phyloP scores from a whole-genome alignment of 208 protist genomes.

The Trypanosoma melophagium region DNA sequence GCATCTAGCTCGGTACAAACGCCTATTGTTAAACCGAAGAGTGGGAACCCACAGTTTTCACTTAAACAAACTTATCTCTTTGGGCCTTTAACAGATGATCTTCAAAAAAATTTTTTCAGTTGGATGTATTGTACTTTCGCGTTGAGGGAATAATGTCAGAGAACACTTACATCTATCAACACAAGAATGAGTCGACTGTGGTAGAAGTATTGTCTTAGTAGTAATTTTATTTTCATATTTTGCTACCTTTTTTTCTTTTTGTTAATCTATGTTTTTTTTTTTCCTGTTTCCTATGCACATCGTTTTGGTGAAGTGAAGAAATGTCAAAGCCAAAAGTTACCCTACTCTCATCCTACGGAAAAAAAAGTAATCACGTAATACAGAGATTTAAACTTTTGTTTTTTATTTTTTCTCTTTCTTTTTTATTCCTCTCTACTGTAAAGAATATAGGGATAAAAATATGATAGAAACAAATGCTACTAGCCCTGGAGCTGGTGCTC shows the following conservation, averaged over 20 bases:
- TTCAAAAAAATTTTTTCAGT: conserved; percentile 37
- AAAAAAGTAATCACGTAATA: conserved; percentile 8
- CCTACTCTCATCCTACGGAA: no score
- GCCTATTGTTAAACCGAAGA: conserved; percentile 31
- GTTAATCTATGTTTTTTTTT: no score
- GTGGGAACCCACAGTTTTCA: conserved; percentile 51
- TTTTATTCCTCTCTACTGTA: background rate
- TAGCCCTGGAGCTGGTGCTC: conserved; percentile 19
- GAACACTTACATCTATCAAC: background rate
- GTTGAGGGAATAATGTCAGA: conserved; percentile 44
- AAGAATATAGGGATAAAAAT: background rate
- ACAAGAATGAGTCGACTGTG: background rate
- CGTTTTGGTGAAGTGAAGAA: no score
- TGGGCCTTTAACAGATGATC: conserved; percentile 37
- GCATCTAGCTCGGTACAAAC: conserved; percentile 34
- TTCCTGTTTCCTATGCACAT: no score
- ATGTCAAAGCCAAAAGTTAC: no score
- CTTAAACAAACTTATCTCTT: conserved; percentile 52
- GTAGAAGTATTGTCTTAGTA: background rate
- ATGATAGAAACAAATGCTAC: background rate
- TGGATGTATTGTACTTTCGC: conserved; percentile 44
- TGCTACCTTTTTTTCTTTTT: no score
- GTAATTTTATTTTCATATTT: background rate
- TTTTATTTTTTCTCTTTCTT: background rate
- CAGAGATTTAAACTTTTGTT: no score